These are phyloP conservation scores for Penicillium coprophilum DNA, from an alignment of 495 filamentous ascomycete species.

Conservation along the genomic window DNA sequence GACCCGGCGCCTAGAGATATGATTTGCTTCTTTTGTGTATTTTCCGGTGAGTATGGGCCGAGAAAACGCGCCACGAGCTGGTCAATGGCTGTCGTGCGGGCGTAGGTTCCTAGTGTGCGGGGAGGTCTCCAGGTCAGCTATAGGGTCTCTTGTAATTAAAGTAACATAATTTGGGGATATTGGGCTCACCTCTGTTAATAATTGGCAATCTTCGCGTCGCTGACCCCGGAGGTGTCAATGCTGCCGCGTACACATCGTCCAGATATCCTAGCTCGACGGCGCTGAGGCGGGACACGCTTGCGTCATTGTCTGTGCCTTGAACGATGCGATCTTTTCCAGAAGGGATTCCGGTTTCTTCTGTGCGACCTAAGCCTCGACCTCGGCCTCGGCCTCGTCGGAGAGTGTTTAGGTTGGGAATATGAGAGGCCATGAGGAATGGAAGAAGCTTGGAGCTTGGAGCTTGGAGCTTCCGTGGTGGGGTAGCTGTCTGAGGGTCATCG, in stretches of 20 bases:
- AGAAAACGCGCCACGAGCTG: constrained; percentile 73
- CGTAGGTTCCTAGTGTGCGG: constrained; percentile 75
- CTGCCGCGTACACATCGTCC: constrained; percentile 70
- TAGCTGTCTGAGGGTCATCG: not conserved
- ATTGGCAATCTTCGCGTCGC: constrained; percentile 70
- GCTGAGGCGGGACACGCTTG: constrained; percentile 81
- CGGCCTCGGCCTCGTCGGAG: constrained; percentile 55
- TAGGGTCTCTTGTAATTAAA: not conserved
- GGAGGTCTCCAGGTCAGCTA: constrained; percentile 5
- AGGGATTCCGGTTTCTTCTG: constrained; percentile 15
- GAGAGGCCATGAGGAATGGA: constrained; percentile 59
- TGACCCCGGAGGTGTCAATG: constrained; percentile 55
- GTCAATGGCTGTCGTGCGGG: constrained; percentile 86
- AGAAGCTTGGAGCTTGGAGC: constrained; percentile 26
- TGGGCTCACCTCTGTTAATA: constrained; percentile 77
- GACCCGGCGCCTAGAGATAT: constrained; percentile 92
- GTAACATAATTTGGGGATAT: not conserved
- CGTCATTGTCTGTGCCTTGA: constrained; percentile 90
- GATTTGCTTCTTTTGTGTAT: constrained; percentile 64
- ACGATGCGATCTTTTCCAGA: constrained; percentile 60
- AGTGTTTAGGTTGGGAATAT: constrained; percentile 75
- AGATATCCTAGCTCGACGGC: constrained; percentile 88
- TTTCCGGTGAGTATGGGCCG: constrained; percentile 19
- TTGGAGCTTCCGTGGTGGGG: constrained; percentile 20
- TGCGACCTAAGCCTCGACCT: constrained; percentile 32